A percentile compares a stretch with the other conserved stretches of the same genome.
phyloP scores from a whole-genome alignment of 2,329 filamentous ascomycete genomes.

The Trichoderma aggressivum region DNA sequence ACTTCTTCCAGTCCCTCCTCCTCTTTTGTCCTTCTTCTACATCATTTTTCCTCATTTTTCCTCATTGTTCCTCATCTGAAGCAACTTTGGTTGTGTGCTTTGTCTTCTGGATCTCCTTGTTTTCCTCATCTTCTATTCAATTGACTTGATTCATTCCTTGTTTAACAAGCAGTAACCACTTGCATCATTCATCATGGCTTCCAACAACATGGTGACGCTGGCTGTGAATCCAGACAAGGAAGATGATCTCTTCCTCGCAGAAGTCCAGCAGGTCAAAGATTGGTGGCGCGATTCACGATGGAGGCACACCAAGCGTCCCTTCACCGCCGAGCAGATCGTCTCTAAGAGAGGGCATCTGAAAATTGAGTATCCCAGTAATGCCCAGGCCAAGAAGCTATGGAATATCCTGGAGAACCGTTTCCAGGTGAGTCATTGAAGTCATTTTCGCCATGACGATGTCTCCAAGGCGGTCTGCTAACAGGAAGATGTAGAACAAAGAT shows the following conservation, averaged over 20 bases:
- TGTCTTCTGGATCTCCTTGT: neutral
- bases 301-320: constrained; percentile 87
- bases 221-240: constrained; percentile 55
- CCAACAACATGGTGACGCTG: constrained; percentile 59
- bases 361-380: constrained; percentile 88
- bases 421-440: constrained; percentile 54
- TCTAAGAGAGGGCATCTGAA: constrained; percentile 89
- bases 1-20: neutral
- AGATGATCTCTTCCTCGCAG: constrained; percentile 69
- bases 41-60: neutral
- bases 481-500: constrained; percentile 63
- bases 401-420: constrained; percentile 82
- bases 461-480: neutral
- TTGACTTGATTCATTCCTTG: neutral
- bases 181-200: constrained; percentile 47
- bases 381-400: constrained; percentile 92
- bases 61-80: neutral
- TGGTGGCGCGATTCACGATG: constrained; percentile 95
- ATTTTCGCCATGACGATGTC: neutral
- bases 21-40: neutral
- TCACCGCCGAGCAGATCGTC: constrained; percentile 95
- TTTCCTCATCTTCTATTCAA: neutral
- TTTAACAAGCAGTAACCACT: constrained; percentile 5
- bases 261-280: constrained; percentile 83
- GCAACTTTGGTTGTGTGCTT: neutral